Conservation (phyloP, 345 rosid genomes). For the Syzygium aromaticum region DNA sequence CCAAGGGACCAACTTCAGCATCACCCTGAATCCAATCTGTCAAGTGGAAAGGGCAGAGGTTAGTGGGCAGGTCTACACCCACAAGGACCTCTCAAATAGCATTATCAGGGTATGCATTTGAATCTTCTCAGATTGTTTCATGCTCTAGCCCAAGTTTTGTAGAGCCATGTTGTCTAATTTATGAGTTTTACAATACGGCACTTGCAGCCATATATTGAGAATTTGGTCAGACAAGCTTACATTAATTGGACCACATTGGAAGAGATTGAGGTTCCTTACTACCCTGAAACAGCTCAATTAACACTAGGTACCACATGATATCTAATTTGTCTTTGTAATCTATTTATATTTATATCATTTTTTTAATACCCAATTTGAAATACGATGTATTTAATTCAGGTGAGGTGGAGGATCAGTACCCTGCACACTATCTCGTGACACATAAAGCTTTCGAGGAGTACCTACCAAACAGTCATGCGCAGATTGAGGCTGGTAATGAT, state of each 20-base stretch:
- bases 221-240: conserved; percentile 51
- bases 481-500: neutral
- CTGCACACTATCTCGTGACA: conserved; percentile 8
- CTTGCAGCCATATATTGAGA: conserved; percentile 35
- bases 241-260: conserved; percentile 38
- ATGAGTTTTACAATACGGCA: neutral
- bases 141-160: neutral
- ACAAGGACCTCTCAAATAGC: conserved; percentile 12
- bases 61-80: conserved; percentile 23
- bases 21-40: conserved; percentile 62
- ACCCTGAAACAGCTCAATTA: conserved; percentile 32
- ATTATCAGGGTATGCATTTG: conserved; percentile 28
- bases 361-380: neutral
- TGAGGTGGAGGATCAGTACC: conserved; percentile 29
- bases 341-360: neutral
- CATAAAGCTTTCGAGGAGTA: neutral
- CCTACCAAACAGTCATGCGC: neutral
- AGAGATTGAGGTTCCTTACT: conserved; percentile 26
- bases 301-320: conserved; percentile 34
- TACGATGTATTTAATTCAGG: conserved; percentile 10
- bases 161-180: neutral
- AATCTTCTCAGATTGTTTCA: neutral
- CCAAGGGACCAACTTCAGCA: conserved; percentile 14
- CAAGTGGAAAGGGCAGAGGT: conserved; percentile 41
- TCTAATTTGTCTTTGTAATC: neutral